Conservation (phyloP, 2,329 filamentous ascomycete genomes). For the Coleophoma eucalyptorum region DNA sequence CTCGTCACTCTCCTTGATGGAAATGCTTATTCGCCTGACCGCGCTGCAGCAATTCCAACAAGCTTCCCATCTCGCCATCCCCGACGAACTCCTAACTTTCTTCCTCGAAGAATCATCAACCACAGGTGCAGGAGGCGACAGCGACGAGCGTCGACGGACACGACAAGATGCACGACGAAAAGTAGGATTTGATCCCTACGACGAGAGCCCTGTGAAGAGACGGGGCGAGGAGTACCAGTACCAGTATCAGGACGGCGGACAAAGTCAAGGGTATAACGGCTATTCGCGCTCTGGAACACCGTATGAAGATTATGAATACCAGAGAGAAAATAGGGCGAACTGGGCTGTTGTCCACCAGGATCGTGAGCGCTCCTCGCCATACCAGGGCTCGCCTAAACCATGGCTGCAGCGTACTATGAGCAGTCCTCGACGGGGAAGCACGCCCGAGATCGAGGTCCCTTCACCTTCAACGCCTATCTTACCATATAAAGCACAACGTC, state of each 20-base stretch:
- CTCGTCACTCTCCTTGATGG: constrained; percentile 67
- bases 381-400: constrained; percentile 15
- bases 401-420: constrained; percentile 12
- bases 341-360: constrained; percentile 1
- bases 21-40: constrained; percentile 68
- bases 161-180: constrained; percentile 55
- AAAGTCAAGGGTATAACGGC: constrained; percentile 17
- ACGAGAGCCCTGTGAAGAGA: constrained; percentile 64
- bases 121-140: constrained; percentile 60
- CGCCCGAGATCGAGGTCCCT: constrained; percentile 9
- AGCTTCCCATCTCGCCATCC: constrained; percentile 65
- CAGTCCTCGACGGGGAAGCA: constrained; percentile 5
- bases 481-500: constrained; percentile 15
- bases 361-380: not conserved
- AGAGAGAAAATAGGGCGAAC: constrained; percentile 1
- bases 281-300: constrained; percentile 16
- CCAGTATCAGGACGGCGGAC: constrained; percentile 15
- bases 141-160: constrained; percentile 54
- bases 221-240: constrained; percentile 61
- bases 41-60: constrained; percentile 74
- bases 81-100: constrained; percentile 70
- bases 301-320: constrained; percentile 10
- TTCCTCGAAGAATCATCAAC: constrained; percentile 67
- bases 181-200: constrained; percentile 69
- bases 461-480: constrained; percentile 12